Evolutionary conservation across 306 rosid genomes (phyloP).

Genomic region (Trichosanthes cucumerina): DNA sequence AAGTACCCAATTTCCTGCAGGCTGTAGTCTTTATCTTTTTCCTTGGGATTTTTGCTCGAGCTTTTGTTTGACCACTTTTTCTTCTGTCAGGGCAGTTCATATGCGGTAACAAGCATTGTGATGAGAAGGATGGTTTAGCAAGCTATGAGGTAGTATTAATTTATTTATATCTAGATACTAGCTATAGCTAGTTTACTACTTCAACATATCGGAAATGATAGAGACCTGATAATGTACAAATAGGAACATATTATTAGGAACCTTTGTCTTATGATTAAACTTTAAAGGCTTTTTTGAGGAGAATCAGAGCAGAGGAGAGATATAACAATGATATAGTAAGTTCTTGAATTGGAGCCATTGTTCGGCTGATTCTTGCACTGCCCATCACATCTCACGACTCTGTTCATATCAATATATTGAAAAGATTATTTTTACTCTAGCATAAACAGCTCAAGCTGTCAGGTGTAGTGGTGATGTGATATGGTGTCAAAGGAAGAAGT

Average conservation of each 20-base stretch:
- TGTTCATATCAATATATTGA: neutral
- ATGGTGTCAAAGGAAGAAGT: neutral
- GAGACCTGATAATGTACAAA: neutral
- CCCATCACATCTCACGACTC: neutral
- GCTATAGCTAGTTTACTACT: neutral
- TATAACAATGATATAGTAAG: neutral
- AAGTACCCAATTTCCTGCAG: neutral
- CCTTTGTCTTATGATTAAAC: neutral
- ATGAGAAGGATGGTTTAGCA: constrained; percentile 58
- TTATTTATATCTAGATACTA: neutral
- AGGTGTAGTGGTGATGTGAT: neutral
- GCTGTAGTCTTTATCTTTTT: neutral
- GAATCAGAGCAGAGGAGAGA: neutral
- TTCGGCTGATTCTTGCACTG: neutral
- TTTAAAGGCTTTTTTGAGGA: neutral
- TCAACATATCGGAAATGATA: neutral
- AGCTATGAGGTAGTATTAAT: constrained; percentile 58
- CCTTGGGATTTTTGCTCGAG: constrained; percentile 7
- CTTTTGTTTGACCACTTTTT: constrained; percentile 18
- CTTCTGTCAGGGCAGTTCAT: constrained; percentile 73
- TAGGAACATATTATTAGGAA: neutral
- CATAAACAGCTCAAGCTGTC: neutral
- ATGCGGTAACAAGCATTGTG: constrained; percentile 81
- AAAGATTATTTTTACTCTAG: neutral
- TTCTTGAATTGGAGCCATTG: neutral